These are phyloP conservation scores for Paradendryphiella salina DNA, from an alignment of 2,329 filamentous ascomycete genomes.

Conservation along the genomic window DNA sequence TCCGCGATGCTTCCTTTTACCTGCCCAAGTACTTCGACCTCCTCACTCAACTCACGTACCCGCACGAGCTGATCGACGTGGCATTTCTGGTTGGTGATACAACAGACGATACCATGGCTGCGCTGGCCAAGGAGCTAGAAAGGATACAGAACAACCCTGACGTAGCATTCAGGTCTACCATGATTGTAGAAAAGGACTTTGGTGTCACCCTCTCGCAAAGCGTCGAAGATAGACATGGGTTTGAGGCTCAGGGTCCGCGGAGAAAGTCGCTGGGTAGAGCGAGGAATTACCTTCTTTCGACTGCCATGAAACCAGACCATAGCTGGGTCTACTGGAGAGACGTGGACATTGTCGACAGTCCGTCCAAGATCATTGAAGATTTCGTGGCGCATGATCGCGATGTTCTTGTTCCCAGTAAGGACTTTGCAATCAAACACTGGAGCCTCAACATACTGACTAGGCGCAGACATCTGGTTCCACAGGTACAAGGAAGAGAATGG, in stretches of 20 bases:
- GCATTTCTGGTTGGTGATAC: slow-evolving; percentile 94
- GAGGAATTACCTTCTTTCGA: slow-evolving; percentile 84
- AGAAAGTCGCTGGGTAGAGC: slow-evolving; percentile 88
- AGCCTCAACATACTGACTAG: slow-evolving; percentile 13
- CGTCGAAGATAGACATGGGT: slow-evolving; percentile 82
- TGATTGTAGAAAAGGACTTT: slow-evolving; percentile 91
- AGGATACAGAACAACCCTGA: slow-evolving; percentile 80
- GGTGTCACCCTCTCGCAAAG: slow-evolving; percentile 72
- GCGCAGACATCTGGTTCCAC: slow-evolving; percentile 92
- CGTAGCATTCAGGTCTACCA: slow-evolving; percentile 81
- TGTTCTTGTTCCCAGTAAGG: slow-evolving; percentile 89
- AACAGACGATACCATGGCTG: slow-evolving; percentile 86
- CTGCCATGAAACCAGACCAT: slow-evolving; percentile 87
- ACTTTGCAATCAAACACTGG: background rate
- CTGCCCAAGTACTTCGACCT: slow-evolving; percentile 93
- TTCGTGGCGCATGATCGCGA: slow-evolving; percentile 93
- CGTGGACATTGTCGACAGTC: slow-evolving; percentile 92
- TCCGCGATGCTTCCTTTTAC: slow-evolving; percentile 83
- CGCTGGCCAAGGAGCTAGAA: slow-evolving; percentile 81
- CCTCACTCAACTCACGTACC: slow-evolving; percentile 85
- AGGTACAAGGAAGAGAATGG: slow-evolving; percentile 73
- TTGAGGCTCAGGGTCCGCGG: slow-evolving; percentile 83
- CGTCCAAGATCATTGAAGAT: slow-evolving; percentile 85
- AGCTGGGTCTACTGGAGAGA: slow-evolving; percentile 99
- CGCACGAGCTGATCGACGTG: slow-evolving; percentile 91